Evolutionary conservation across 2,329 filamentous ascomycete genomes (phyloP).

Genomic region (Nemania diffusa): DNA sequence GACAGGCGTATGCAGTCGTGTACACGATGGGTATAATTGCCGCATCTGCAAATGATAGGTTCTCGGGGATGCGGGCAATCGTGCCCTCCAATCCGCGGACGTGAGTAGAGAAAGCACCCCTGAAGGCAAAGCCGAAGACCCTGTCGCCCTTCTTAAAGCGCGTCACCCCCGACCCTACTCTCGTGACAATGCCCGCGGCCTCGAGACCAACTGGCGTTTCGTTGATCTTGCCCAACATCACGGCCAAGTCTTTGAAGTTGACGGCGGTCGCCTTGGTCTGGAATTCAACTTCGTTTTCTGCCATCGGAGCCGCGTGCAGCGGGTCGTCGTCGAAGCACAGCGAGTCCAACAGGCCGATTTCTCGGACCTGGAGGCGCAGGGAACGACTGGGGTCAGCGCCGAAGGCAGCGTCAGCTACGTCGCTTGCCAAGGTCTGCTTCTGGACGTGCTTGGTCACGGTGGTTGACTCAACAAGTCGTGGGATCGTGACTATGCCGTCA

Average conservation of each 20-base stretch:
- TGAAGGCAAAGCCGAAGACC: constrained; percentile 19
- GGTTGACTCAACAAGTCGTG: constrained; percentile 13
- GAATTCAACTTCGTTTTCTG: constrained; percentile 39
- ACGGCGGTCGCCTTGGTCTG: constrained; percentile 32
- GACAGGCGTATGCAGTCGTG: constrained; percentile 43
- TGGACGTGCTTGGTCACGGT: constrained; percentile 20
- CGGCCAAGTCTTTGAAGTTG: constrained; percentile 33
- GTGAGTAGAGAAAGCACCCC: constrained; percentile 21
- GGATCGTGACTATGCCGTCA: constrained; percentile 12
- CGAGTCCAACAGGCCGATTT: constrained; percentile 36
- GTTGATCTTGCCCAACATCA: constrained; percentile 32
- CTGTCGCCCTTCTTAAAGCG: constrained; percentile 34
- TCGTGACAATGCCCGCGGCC: constrained; percentile 49
- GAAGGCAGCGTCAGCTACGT: constrained; percentile 15
- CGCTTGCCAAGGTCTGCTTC: constrained; percentile 5
- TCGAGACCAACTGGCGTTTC: constrained; percentile 29
- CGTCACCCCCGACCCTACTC: constrained; percentile 37
- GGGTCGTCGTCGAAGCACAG: constrained; percentile 39
- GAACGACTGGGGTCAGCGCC: constrained; percentile 17
- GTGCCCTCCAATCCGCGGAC: constrained; percentile 26
- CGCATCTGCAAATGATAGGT: constrained; percentile 26
- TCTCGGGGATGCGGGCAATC: constrained; percentile 27
- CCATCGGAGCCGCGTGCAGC: background rate
- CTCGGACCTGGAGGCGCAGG: constrained; percentile 25
- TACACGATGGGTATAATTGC: constrained; percentile 21